A percentile compares a stretch with the other conserved stretches of the same genome.
phyloP scores from a whole-genome alignment of 1,284 basidiomycete genomes.

The Moesziomyces sp. region DNA sequence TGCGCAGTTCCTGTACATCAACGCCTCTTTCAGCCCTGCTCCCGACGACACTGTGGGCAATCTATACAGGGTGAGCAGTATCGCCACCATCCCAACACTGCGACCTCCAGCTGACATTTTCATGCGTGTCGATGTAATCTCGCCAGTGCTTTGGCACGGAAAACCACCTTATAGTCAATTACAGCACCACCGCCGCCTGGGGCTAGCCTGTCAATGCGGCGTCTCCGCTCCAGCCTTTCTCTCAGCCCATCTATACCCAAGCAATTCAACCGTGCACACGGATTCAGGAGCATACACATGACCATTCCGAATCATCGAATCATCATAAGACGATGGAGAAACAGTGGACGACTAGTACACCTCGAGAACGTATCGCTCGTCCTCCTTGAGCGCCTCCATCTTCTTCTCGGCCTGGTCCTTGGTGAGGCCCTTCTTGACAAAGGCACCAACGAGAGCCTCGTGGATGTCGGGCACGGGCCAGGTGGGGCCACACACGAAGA shows the following conservation, averaged over 20 bases:
- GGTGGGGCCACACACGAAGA: slow-evolving; percentile 97
- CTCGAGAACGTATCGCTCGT: slow-evolving; percentile 96
- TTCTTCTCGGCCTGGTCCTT: slow-evolving; percentile 80
- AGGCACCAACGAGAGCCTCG: slow-evolving; percentile 84
- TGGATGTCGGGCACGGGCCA: slow-evolving; percentile 99
- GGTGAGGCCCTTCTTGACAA: slow-evolving; percentile 77
- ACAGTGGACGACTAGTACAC: slow-evolving; percentile 70
- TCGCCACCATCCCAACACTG: not conserved
- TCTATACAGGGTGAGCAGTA: slow-evolving; percentile 71
- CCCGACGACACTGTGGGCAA: slow-evolving; percentile 93
- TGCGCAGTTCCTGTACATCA: slow-evolving; percentile 93
- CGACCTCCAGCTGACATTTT: not conserved
- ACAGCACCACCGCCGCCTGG: slow-evolving; percentile 64
- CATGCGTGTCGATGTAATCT: not conserved
- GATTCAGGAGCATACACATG: not conserved
- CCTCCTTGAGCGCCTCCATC: slow-evolving; percentile 92
- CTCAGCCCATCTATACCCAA: slow-evolving; percentile 18
- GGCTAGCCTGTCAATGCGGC: slow-evolving; percentile 30
- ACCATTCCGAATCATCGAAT: not conserved
- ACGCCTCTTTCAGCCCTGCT: slow-evolving; percentile 93
- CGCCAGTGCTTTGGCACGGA: slow-evolving; percentile 63
- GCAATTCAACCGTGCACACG: not conserved
- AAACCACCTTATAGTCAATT: slow-evolving; percentile 65
- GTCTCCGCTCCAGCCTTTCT: not conserved
- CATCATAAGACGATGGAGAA: not conserved